Percentiles rank a stretch among this genome's conserved stretches.
Conservation (phyloP, 495 filamentous ascomycete species). For the Cercophora newfieldiana region DNA sequence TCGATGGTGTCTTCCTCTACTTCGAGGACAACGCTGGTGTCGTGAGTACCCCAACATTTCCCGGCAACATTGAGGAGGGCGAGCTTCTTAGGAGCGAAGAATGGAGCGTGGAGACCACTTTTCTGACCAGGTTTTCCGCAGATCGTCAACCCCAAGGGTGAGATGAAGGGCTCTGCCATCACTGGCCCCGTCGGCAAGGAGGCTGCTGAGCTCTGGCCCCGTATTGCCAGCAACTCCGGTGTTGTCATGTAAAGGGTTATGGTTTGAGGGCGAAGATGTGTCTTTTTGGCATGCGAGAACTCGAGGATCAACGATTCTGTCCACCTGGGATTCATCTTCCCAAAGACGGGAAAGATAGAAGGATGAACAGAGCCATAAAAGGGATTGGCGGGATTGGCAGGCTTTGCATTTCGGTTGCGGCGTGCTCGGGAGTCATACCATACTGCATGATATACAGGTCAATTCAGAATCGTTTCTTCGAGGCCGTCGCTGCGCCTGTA, state of each 20-base stretch:
- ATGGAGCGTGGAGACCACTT: constrained; percentile 4
- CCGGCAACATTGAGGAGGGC: neutral
- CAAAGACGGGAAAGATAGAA: constrained; percentile 22
- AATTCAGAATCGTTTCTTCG: constrained; percentile 42
- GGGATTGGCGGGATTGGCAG: constrained; percentile 35
- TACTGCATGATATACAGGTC: constrained; percentile 39
- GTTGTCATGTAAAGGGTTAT: constrained; percentile 87
- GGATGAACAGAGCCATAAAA: constrained; percentile 25
- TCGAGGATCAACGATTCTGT: constrained; percentile 34
- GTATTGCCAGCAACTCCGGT: constrained; percentile 99
- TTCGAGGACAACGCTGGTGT: constrained; percentile 99
- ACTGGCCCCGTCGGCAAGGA: constrained; percentile 99
- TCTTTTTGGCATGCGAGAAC: constrained; percentile 28
- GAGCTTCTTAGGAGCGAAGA: neutral
- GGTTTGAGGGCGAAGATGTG: constrained; percentile 13
- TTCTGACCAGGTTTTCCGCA: constrained; percentile 35
- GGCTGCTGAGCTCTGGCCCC: constrained; percentile 98
- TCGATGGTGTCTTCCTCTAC: constrained; percentile 98
- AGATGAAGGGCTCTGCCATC: constrained; percentile 99
- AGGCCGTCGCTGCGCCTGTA: constrained; percentile 18
- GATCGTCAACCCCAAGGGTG: constrained; percentile 99
- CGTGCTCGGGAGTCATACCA: constrained; percentile 43
- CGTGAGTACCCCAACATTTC: constrained; percentile 56
- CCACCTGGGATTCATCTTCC: constrained; percentile 29
- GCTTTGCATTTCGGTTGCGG: constrained; percentile 43